phyloP scores from a whole-genome alignment of 305 asterid genomes.

The Euphrasia arctica region DNA sequence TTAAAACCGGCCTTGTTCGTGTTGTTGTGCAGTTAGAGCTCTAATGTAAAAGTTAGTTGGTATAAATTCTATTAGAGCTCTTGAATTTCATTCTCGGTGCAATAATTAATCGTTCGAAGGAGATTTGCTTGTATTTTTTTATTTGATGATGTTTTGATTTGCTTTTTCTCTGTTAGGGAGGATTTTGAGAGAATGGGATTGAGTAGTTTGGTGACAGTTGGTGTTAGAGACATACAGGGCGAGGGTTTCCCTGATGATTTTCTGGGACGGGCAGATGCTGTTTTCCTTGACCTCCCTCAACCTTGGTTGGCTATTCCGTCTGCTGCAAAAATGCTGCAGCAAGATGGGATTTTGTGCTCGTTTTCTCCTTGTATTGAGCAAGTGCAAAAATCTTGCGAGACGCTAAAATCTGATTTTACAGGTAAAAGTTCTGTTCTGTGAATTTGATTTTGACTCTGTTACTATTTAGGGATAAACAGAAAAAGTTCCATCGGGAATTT shows the following conservation, averaged over 20 bases:
- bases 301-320: conserved; percentile 96
- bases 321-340: conserved; percentile 84
- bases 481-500: neutral
- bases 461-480: neutral
- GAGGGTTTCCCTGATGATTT: conserved; percentile 88
- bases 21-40: neutral
- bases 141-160: neutral
- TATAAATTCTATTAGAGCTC: conserved; percentile 14
- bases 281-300: conserved; percentile 93
- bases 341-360: conserved; percentile 88
- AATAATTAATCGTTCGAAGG: conserved; percentile 2
- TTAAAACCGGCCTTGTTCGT: neutral
- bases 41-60: conserved; percentile 1
- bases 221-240: conserved; percentile 90
- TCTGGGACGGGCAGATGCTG: conserved; percentile 62
- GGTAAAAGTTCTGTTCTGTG: conserved; percentile 37
- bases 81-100: conserved; percentile 7
- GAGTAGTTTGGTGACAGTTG: conserved; percentile 73
- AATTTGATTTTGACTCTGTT: neutral
- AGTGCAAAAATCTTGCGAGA: conserved; percentile 83
- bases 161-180: conserved; percentile 37
- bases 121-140: conserved; percentile 10
- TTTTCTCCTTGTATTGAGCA: conserved; percentile 98
- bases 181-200: conserved; percentile 81
- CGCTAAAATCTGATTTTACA: conserved; percentile 61